phyloP scores from a whole-genome alignment of 306 rosid genomes.

The Sophora flavescens region DNA sequence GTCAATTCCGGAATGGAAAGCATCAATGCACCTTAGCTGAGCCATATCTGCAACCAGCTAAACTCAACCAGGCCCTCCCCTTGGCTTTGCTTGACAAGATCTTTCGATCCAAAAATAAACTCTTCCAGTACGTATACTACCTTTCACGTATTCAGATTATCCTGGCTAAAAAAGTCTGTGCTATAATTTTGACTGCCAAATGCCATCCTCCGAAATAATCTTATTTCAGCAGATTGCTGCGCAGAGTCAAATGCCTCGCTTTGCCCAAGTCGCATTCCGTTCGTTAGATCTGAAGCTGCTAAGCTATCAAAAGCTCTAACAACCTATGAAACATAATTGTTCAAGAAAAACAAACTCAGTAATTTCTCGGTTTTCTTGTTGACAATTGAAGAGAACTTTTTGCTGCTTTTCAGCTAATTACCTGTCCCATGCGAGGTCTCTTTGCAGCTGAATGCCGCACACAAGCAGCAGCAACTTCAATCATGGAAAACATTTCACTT shows the following conservation, averaged over 20 bases:
- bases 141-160: constrained; percentile 50
- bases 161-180: constrained; percentile 68
- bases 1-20: constrained; percentile 47
- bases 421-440: constrained; percentile 98
- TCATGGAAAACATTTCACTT: constrained; percentile 76
- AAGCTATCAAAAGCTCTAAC: constrained; percentile 87
- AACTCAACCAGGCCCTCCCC: constrained; percentile 33
- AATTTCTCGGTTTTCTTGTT: constrained; percentile 8
- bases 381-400: not conserved
- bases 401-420: constrained; percentile 40
- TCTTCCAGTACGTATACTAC: constrained; percentile 51
- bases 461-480: constrained; percentile 85
- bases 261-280: constrained; percentile 90
- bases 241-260: constrained; percentile 73
- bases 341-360: constrained; percentile 39
- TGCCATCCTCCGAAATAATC: constrained; percentile 79
- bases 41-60: constrained; percentile 41
- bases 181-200: constrained; percentile 81
- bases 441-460: constrained; percentile 80
- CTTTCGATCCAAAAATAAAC: constrained; percentile 33
- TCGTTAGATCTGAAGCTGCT: constrained; percentile 69
- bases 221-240: constrained; percentile 77
- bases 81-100: constrained; percentile 44
- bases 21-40: constrained; percentile 38
- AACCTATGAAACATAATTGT: constrained; percentile 64